These are phyloP conservation scores for Anisodus tanguticus DNA, from an alignment of 257 asterid genomes.

Conservation along the genomic window DNA sequence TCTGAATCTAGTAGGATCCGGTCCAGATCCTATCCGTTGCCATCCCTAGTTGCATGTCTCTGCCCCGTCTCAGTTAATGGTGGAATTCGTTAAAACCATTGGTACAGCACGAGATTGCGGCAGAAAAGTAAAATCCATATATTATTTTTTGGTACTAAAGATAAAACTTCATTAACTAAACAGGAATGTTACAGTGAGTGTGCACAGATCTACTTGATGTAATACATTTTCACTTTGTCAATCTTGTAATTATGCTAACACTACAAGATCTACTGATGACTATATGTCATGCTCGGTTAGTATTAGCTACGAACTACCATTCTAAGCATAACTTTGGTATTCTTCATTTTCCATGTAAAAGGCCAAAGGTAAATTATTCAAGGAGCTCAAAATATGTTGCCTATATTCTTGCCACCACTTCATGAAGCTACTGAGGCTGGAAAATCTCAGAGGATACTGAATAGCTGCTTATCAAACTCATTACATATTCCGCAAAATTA, in stretches of 20 bases:
- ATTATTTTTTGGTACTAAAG: background rate
- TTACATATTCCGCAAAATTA: constrained; percentile 34
- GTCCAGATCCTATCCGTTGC: too few relatives aligned
- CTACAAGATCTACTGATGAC: too few relatives aligned
- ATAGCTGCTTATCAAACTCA: constrained; percentile 31
- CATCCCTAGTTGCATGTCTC: too few relatives aligned
- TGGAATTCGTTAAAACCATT: too few relatives aligned
- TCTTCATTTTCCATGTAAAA: background rate
- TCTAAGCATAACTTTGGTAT: constrained; percentile 3
- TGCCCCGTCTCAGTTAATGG: too few relatives aligned
- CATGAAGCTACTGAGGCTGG: constrained; percentile 37
- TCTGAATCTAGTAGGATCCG: too few relatives aligned
- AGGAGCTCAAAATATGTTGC: background rate
- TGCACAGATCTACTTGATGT: background rate
- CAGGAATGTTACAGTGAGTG: background rate
- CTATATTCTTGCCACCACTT: constrained; percentile 38
- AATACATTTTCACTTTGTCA: background rate
- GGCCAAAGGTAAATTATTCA: background rate
- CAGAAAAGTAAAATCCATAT: background rate
- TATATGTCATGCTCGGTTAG: too few relatives aligned
- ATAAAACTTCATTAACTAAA: background rate
- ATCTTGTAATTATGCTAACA: background rate
- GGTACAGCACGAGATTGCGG: background rate
- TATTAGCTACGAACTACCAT: background rate
- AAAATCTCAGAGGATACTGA: constrained; percentile 38